Evolutionary conservation across 441 rosid genomes (phyloP).

Genomic region (Sinapis alba): DNA sequence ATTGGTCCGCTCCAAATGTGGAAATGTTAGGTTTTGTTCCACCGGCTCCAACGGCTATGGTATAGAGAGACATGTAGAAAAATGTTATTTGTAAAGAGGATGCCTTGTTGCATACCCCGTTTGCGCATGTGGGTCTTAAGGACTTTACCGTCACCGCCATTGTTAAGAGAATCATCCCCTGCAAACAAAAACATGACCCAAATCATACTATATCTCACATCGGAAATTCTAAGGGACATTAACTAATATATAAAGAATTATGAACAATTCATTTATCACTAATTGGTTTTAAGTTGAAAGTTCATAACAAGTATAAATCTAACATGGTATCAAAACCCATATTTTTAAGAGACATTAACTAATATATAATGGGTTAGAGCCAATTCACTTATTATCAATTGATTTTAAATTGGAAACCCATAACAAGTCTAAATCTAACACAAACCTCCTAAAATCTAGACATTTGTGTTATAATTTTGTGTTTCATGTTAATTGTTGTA

Average conservation of each 20-base stretch:
- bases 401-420: no score
- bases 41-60: constrained; percentile 78
- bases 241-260: no score
- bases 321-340: no score
- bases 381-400: no score
- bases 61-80: constrained; percentile 75
- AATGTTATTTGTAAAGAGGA: constrained; percentile 58
- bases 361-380: no score
- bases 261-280: no score
- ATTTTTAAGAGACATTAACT: no score
- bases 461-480: background rate
- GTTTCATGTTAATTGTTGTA: background rate
- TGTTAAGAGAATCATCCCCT: constrained; percentile 94
- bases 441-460: background rate
- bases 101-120: constrained; percentile 76
- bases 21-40: constrained; percentile 94
- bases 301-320: no score
- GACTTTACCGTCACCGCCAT: constrained; percentile 69
- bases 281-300: no score
- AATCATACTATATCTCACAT: no score
- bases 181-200: constrained; percentile 20
- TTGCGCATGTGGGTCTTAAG: constrained; percentile 61
- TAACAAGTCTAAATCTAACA: no score
- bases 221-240: no score
- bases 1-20: constrained; percentile 94